Percentiles rank a stretch among this genome's conserved stretches.
Conservation (phyloP, 768 basidiomycete genomes). For the Mrakia blollopis region DNA sequence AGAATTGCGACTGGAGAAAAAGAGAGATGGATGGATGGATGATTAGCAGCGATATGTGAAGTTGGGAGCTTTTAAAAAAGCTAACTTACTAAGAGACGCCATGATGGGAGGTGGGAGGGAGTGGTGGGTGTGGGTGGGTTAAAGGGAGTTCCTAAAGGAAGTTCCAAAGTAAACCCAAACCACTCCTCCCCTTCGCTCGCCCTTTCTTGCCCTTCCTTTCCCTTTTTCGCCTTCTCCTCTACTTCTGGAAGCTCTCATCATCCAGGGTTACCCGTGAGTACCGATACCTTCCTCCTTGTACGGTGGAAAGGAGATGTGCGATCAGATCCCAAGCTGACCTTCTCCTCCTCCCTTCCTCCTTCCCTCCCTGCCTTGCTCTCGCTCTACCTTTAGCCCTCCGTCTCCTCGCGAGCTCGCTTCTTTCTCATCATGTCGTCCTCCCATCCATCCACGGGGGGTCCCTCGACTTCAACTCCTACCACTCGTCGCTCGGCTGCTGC, state of each 20-base stretch:
- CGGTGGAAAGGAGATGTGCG: background rate
- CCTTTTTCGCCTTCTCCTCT: background rate
- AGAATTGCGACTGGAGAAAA: constrained; percentile 65
- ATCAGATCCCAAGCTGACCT: background rate
- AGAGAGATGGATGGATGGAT: background rate
- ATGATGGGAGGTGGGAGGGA: background rate
- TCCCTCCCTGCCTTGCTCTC: background rate
- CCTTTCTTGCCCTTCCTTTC: background rate
- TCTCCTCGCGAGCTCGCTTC: background rate
- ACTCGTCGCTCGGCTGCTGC: background rate
- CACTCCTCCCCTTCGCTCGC: background rate
- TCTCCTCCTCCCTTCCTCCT: background rate
- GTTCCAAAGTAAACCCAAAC: no score
- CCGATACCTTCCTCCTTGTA: no score
- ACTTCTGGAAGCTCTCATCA: background rate
- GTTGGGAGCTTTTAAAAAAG: background rate
- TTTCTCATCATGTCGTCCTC: constrained; percentile 1
- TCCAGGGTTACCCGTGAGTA: constrained; percentile 12
- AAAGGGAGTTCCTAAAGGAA: background rate
- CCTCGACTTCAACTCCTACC: background rate
- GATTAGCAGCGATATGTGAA: background rate
- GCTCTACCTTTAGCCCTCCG: background rate
- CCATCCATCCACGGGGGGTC: background rate
- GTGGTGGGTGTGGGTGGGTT: background rate
- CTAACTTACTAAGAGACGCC: constrained; percentile 1